Evolutionary conservation across 2,329 filamentous ascomycete genomes (phyloP), one percentile per base, ranked within the genome.

Genomic region (Aspergillus puulaauensis): DNA sequence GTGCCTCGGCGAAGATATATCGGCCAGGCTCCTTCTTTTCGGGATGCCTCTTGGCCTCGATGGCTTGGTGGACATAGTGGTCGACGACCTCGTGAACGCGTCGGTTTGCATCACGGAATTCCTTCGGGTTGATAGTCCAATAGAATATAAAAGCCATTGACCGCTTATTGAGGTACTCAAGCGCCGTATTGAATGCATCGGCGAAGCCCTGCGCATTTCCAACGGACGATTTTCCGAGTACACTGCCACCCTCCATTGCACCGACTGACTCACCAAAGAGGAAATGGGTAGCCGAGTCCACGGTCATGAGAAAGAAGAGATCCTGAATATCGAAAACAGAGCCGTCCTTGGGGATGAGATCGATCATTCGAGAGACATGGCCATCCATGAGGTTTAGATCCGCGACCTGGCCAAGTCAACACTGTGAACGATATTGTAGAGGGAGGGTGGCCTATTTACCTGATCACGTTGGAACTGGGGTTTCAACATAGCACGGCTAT

Each of bases 401-500:
- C 54, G 72, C 69, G 11, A 73, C 70, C 65, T 71, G 46, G 5
- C 31, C 5, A 24, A 12, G 14, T 45, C 31, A 35, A 15, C 27
- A 7, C n/a, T 27, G 8, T 33, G 11, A 19, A 21, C 9, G 24
- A 11, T 5, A 11, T 31, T 14, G 6, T 2, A 41, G 23, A 15
- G 31, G 12, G 17, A 9, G 37, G 24, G 9, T 4, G 23, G 3
- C 7, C 14, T 17, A 8, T 23, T 8, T 21, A 96, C 85, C 45
- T 92, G 89, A 69, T 96, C 90, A 66, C 88, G 89, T 63, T 91
- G 86, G 74, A 97, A 96, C 69, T 95, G 91, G 0, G 93, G 92
- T 8, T 92, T 82, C 64, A 97, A 86, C 61, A 96, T 79, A 61
- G 90, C 88, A 4, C 93, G 84, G 49, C 88, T 90, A 64, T 84